A percentile compares a stretch with the other conserved stretches of the same genome.
Evolutionary conservation across 345 rosid species (phyloP).

Genomic region (Microcos paniculata): DNA sequence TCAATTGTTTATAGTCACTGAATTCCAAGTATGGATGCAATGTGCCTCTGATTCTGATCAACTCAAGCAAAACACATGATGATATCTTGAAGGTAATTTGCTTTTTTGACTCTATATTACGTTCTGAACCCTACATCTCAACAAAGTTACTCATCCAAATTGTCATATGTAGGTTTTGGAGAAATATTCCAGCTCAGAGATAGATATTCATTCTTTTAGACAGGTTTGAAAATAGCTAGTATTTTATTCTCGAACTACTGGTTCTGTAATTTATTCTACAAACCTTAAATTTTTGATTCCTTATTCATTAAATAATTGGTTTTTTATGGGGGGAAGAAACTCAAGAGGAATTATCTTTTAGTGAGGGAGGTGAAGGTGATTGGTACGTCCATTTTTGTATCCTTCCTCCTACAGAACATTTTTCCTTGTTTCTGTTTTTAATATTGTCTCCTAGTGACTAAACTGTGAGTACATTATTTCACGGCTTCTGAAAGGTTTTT

Average conservation of each 20-base stretch:
- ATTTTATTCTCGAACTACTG: neutral
- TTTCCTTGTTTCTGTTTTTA: neutral
- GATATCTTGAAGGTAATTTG: conserved; percentile 43
- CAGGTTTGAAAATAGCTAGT: conserved; percentile 33
- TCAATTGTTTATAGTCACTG: conserved; percentile 37
- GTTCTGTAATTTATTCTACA: neutral
- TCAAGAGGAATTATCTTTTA: conserved; percentile 15
- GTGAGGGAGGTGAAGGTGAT: conserved; percentile 21
- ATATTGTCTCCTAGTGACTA: neutral
- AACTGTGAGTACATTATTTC: neutral
- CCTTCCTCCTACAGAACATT: neutral
- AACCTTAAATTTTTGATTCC: neutral
- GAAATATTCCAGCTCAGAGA: conserved; percentile 37
- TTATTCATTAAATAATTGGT: neutral
- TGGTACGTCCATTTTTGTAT: conserved; percentile 29
- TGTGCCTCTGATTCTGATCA: conserved; percentile 47
- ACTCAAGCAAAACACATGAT: conserved; percentile 33
- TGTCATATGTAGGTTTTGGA: conserved; percentile 42
- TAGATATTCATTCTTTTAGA: conserved; percentile 39
- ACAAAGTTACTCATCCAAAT: conserved; percentile 19
- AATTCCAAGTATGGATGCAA: conserved; percentile 52
- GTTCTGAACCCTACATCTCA: neutral
- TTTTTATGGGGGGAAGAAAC: conserved; percentile 23
- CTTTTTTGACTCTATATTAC: conserved; percentile 5
- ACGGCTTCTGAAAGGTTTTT: neutral